Conservation (phyloP, 2,329 filamentous ascomycete genomes). For the Cercospora sesami region DNA sequence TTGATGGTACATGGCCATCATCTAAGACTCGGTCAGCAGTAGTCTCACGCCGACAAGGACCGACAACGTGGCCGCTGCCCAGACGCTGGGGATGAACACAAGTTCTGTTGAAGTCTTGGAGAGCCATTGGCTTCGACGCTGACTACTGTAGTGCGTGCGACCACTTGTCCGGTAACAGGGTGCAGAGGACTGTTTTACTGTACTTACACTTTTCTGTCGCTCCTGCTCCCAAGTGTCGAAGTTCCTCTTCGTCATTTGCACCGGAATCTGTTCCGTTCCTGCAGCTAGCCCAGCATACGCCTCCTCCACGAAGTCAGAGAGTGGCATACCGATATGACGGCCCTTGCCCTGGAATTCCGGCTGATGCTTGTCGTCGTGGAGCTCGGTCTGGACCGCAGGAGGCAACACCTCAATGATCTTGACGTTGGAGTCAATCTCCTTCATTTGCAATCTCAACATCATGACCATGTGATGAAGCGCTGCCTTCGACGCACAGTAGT, state of each 20-base stretch:
- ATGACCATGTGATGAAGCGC: slow-evolving; percentile 58
- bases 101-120: background rate
- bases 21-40: slow-evolving; percentile 11
- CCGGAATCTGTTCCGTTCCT: slow-evolving; percentile 55
- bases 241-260: slow-evolving; percentile 50
- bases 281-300: slow-evolving; percentile 49
- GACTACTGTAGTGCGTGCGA: background rate
- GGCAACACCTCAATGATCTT: slow-evolving; percentile 59
- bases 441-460: slow-evolving; percentile 53
- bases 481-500: slow-evolving; percentile 59
- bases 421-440: slow-evolving; percentile 47
- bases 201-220: slow-evolving; percentile 45
- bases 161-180: background rate
- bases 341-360: slow-evolving; percentile 51
- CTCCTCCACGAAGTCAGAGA: slow-evolving; percentile 54
- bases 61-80: background rate
- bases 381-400: slow-evolving; percentile 58
- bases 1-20: slow-evolving; percentile 16
- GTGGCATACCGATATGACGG: slow-evolving; percentile 54
- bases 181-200: background rate
- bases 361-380: slow-evolving; percentile 57
- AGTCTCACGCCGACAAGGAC: slow-evolving; percentile 1
- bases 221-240: slow-evolving; percentile 48
- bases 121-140: background rate
- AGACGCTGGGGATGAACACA: background rate